phyloP scores from a whole-genome alignment of 2,329 filamentous ascomycete species.

The Corniculantispora saksenae region DNA sequence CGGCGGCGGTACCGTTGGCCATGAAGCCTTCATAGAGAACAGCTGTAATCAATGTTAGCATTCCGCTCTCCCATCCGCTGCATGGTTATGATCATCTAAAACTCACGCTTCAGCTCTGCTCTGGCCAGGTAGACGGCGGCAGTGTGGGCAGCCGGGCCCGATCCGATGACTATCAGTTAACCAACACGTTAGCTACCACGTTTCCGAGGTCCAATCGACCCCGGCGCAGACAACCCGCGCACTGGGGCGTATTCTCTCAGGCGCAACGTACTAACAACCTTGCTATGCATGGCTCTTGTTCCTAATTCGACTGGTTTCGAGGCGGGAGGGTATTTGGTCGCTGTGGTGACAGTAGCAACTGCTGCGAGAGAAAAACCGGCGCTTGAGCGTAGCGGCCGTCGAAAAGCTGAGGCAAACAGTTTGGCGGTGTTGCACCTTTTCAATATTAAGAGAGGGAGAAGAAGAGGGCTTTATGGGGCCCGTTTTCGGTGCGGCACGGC shows the following conservation, averaged over 20 bases:
- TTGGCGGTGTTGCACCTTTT: conserved; percentile 60
- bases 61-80: background rate
- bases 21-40: conserved; percentile 98
- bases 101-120: conserved; percentile 82
- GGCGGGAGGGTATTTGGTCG: conserved; percentile 22
- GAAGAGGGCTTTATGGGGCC: conserved; percentile 16
- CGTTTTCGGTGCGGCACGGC: background rate
- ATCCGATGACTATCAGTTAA: conserved; percentile 68
- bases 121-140: conserved; percentile 94
- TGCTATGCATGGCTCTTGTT: conserved; percentile 79
- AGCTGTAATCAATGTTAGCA: conserved; percentile 45
- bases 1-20: conserved; percentile 92
- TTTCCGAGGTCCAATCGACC: background rate
- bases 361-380: conserved; percentile 73
- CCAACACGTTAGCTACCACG: conserved; percentile 5
- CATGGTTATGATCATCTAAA: background rate
- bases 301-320: conserved; percentile 32
- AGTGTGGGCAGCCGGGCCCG: conserved; percentile 95
- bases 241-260: background rate
- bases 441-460: background rate
- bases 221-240: background rate
- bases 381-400: conserved; percentile 74
- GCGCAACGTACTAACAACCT: conserved; percentile 73
- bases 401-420: conserved; percentile 85
- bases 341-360: conserved; percentile 53